These are phyloP conservation scores for Fusarium sp. DNA, from an alignment of 2,329 filamentous ascomycete species.

Conservation along the genomic window DNA sequence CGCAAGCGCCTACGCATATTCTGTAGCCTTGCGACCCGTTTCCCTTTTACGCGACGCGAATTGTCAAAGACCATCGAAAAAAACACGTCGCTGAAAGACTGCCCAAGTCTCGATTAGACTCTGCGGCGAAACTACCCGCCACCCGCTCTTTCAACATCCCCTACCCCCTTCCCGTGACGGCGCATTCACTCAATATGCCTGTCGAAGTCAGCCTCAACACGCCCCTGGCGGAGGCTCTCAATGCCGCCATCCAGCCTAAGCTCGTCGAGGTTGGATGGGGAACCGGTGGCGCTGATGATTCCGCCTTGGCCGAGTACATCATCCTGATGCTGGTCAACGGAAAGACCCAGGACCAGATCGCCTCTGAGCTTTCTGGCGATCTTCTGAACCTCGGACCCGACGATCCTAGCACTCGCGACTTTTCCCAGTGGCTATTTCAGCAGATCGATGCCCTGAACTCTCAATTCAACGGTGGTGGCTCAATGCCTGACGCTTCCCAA, in stretches of 20 bases:
- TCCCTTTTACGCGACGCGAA: constrained; percentile 41
- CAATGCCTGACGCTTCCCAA: constrained; percentile 46
- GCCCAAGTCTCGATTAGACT: constrained; percentile 26
- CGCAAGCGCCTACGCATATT: constrained; percentile 18
- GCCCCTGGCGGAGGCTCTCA: constrained; percentile 84
- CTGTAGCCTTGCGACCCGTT: constrained; percentile 30
- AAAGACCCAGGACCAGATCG: constrained; percentile 89
- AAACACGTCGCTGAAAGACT: constrained; percentile 40
- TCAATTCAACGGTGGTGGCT: constrained; percentile 63
- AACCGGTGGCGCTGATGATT: constrained; percentile 76
- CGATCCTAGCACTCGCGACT: constrained; percentile 81
- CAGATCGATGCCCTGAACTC: constrained; percentile 74
- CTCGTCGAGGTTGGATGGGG: constrained; percentile 93
- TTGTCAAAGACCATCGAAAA: constrained; percentile 22
- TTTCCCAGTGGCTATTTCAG: constrained; percentile 92
- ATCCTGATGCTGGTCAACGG: constrained; percentile 97
- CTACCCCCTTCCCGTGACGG: constrained; percentile 9
- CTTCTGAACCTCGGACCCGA: constrained; percentile 82
- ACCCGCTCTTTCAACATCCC: constrained; percentile 23
- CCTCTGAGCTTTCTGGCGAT: constrained; percentile 85
- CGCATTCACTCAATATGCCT: constrained; percentile 66
- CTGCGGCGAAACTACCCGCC: constrained; percentile 38
- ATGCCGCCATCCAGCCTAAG: constrained; percentile 84
- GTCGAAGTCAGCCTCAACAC: constrained; percentile 79
- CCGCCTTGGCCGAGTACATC: constrained; percentile 92